Conservation (phyloP, 2,329 filamentous ascomycete genomes). For the Penicillium freii region DNA sequence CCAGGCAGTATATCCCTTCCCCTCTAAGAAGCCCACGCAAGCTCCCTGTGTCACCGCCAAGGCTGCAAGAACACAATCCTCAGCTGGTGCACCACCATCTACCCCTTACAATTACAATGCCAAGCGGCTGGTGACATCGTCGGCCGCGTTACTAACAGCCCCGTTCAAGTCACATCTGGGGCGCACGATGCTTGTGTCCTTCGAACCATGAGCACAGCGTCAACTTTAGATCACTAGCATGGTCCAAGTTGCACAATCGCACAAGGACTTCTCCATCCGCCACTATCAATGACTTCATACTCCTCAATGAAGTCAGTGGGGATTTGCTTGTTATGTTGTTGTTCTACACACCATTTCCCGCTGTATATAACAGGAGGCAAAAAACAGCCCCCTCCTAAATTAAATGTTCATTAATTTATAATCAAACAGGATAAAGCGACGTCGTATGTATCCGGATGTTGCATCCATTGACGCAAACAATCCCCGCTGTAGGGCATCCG, state of each 20-base stretch:
- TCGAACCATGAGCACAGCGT: background rate
- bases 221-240: background rate
- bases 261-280: background rate
- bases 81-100: background rate
- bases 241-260: background rate
- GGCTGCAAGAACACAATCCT: background rate
- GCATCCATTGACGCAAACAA: background rate
- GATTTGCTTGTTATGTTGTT: background rate
- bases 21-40: conserved; percentile 4
- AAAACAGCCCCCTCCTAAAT: background rate
- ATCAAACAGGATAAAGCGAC: background rate
- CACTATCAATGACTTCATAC: background rate
- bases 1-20: conserved; percentile 1
- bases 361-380: background rate
- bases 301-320: background rate
- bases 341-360: background rate
- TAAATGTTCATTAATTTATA: background rate
- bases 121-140: background rate
- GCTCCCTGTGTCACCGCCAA: conserved; percentile 4
- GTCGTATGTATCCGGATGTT: background rate
- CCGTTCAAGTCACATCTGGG: background rate
- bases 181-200: background rate
- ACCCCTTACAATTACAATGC: background rate
- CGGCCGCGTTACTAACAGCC: background rate
- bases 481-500: background rate